Base-by-base conservation (phyloP, 2,329 filamentous ascomycete genomes). In the Thermoascus crustaceus region DNA sequence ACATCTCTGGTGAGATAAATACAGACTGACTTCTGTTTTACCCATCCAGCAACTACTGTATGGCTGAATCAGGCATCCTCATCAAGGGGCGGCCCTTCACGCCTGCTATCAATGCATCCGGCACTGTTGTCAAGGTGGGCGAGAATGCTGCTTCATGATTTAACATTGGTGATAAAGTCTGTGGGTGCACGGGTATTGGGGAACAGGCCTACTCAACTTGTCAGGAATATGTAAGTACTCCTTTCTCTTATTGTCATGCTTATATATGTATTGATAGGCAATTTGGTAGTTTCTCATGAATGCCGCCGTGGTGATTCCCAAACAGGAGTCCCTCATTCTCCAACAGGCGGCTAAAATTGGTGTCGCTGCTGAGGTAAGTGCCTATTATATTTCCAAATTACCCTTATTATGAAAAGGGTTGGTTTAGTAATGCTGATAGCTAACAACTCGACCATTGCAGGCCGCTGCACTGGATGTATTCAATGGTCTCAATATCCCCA, bases 251-350 rank as follows among this genome's bases (percentile, higher is more conserved):
- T 37, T 32, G 8, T 33, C 7, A 23, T 11, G 3, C n/a, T n/a
- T n/a, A n/a, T n/a, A n/a, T n/a, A n/a, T n/a, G n/a, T n/a, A n/a
- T n/a, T n/a, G n/a, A n/a, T n/a, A n/a, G n/a, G n/a, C n/a, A n/a
- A n/a, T n/a, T n/a, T n/a, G n/a, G 18, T 40, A 55, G 49, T 47
- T 52, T 30, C 42, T 60, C 20, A 54, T 57, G 46, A 52, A 57
- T 36, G 52, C 53, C 5, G 21, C 29, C 5, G 34, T 56, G 5
- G 43, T 53, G 5, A 47, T 58, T 18, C 52, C 47, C 3, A 54
- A 55, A 30, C 55, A 55, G 18, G 40, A 42, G 9, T 54, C 48
- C 29, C 42, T 60, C 29, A 44, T 44, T 8, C 39, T 53, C 10
- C 34, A 47, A 3, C 44, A 57, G 38, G 56, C 55, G 21, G 42